Conservation (phyloP, 352 stramenopile species). For the Phytopythium chamaehyphon region DNA sequence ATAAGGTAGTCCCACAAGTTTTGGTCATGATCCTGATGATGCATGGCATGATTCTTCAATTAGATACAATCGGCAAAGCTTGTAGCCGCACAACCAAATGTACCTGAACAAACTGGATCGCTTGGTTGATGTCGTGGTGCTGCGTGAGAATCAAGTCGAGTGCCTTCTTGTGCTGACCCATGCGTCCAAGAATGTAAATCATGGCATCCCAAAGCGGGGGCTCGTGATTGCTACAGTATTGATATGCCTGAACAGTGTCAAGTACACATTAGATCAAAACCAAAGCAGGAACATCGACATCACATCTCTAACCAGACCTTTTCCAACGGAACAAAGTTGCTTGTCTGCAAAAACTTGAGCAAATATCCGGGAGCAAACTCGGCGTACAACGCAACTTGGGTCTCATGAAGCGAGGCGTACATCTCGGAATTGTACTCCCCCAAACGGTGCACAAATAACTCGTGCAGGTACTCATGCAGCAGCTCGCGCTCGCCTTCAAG, state of each 20-base stretch:
- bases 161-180: slow-evolving; percentile 84
- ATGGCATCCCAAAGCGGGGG: slow-evolving; percentile 81
- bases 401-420: slow-evolving; percentile 68
- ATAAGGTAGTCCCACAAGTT: slow-evolving; percentile 84
- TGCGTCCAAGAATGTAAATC: slow-evolving; percentile 84
- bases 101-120: slow-evolving; percentile 77
- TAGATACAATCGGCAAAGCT: background rate
- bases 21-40: slow-evolving; percentile 32
- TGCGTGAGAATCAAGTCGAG: slow-evolving; percentile 82
- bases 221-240: slow-evolving; percentile 68
- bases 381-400: slow-evolving; percentile 69
- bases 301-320: slow-evolving; percentile 39
- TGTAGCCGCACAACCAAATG: background rate
- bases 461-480: slow-evolving; percentile 73
- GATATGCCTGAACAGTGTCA: slow-evolving; percentile 41
- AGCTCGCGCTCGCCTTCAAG: slow-evolving; percentile 60
- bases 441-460: slow-evolving; percentile 63
- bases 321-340: slow-evolving; percentile 78
- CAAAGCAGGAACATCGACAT: background rate
- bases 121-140: slow-evolving; percentile 73
- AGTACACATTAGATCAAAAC: background rate
- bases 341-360: slow-evolving; percentile 77
- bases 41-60: slow-evolving; percentile 18
- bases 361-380: slow-evolving; percentile 59
- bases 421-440: slow-evolving; percentile 78